Evolutionary conservation across 352 stramenopile genomes (phyloP), one percentile per base, ranked within the genome.

Genomic region (Phytophthora pisi): DNA sequence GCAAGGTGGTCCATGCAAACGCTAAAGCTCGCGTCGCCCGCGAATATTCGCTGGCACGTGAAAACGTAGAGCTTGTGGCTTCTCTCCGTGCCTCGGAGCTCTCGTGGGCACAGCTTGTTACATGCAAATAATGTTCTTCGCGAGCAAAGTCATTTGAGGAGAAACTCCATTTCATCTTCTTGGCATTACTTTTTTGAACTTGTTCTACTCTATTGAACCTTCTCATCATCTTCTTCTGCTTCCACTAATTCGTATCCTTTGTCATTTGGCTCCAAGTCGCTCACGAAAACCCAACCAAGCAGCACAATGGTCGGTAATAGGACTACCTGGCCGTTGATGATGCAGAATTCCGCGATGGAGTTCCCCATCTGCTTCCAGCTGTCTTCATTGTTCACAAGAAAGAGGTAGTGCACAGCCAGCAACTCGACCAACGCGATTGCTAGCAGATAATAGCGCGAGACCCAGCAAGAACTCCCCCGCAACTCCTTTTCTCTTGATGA

Each of bases 331-430:
- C 74, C 78, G 63, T 94, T 94, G 47, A 90, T 73, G 57, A 94
- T 91, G 61, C 84, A 87, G 56, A 90, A 94, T 64, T 88, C 81
- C 2, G 84, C 90, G 61, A 94, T 94, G 24, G 84, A 93, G 70
- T 95, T 95, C 18, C 87, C 87, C 57, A 95, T 95, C 50, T 93
- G 77, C 63, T 93, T 93, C 87, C 87, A 95, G 57, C 82, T 92
- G 59, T 85, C 85, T 84, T 95, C 82, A 72, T 93, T 86, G 34
- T 75, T 72, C 23, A 95, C 87, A 28, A 88, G 75, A 64, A 92
- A 95, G 9, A 95, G 70, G 24, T 90, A 90, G 31, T 93, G 87
- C 16, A 93, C 53, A 38, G 86, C 84, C 40, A 95, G 40, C 11
- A 92, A 38, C 51, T 93, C 84, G 20, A 75, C 84, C 65, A 93